These are phyloP conservation scores for Podaxis carcinomalis DNA, from an alignment of 768 basidiomycete species.

Conservation along the genomic window DNA sequence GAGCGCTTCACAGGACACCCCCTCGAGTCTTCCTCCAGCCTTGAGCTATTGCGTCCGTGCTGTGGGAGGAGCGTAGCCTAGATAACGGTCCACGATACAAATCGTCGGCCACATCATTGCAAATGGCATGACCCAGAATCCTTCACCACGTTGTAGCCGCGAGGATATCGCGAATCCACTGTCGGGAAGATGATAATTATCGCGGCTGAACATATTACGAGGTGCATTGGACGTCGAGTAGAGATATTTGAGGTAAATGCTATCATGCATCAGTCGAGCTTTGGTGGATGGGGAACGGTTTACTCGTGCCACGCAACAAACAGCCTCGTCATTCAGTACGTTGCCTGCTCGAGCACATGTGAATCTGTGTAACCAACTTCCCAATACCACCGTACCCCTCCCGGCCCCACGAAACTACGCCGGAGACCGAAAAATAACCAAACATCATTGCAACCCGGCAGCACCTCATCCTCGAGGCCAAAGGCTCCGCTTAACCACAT, in stretches of 20 bases:
- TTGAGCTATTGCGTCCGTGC: not conserved
- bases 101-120: not conserved
- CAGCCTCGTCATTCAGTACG: not conserved
- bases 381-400: not conserved
- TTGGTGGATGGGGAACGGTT: not conserved
- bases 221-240: not conserved
- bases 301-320: not conserved
- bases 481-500: not conserved
- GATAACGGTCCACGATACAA: not conserved
- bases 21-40: not conserved
- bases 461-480: constrained; percentile 6
- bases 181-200: not conserved
- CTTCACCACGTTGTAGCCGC: constrained; percentile 2
- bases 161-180: not conserved
- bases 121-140: not conserved
- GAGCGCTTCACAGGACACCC: not conserved
- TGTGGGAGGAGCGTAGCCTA: not conserved
- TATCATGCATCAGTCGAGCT: not conserved
- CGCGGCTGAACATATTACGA: not conserved
- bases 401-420: not conserved
- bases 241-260: not conserved
- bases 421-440: not conserved
- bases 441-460: not conserved
- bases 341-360: not conserved
- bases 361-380: not conserved